A percentile compares a stretch with the other conserved stretches of the same genome.
Evolutionary conservation across 495 filamentous ascomycete species (phyloP).

Genomic region (Penicillium argentinense): DNA sequence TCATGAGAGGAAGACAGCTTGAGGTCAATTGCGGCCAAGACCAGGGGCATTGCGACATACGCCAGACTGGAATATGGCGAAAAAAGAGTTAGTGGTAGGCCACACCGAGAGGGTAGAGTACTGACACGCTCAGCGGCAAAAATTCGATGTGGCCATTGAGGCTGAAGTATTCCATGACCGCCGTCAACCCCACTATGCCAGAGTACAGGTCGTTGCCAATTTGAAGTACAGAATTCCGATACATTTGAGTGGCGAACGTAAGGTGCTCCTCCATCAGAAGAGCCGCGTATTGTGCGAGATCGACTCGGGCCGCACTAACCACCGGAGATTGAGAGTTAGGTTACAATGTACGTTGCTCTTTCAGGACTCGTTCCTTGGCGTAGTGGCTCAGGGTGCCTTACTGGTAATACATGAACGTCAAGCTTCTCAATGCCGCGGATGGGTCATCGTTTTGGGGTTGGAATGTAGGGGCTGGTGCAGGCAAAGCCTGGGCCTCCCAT

Average conservation of each 20-base stretch:
- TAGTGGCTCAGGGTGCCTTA: too few relatives aligned
- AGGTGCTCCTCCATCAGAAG: conserved; percentile 27
- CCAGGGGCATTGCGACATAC: conserved; percentile 35
- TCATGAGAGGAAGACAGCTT: conserved; percentile 29
- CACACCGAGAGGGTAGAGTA: too few relatives aligned
- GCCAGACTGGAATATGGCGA: conserved; percentile 18
- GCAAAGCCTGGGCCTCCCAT: conserved; percentile 20
- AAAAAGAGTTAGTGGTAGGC: background rate
- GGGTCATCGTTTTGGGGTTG: conserved; percentile 23
- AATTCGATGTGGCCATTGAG: conserved; percentile 19
- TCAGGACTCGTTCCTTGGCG: too few relatives aligned
- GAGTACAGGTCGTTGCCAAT: conserved; percentile 22
- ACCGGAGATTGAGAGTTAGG: background rate
- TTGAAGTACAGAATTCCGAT: conserved; percentile 8
- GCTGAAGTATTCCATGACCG: conserved; percentile 34
- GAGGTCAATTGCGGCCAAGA: conserved; percentile 36
- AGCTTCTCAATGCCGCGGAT: conserved; percentile 38
- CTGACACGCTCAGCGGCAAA: conserved; percentile 36
- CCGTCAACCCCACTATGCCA: conserved; percentile 23
- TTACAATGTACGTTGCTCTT: background rate
- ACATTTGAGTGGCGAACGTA: conserved; percentile 11
- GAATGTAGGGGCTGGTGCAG: background rate
- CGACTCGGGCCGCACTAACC: conserved; percentile 28
- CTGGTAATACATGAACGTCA: conserved; percentile 54
- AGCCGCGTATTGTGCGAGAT: conserved; percentile 28